These are phyloP conservation scores for Penicillium frequentans DNA, from an alignment of 2,329 filamentous ascomycete genomes.

Conservation along the genomic window DNA sequence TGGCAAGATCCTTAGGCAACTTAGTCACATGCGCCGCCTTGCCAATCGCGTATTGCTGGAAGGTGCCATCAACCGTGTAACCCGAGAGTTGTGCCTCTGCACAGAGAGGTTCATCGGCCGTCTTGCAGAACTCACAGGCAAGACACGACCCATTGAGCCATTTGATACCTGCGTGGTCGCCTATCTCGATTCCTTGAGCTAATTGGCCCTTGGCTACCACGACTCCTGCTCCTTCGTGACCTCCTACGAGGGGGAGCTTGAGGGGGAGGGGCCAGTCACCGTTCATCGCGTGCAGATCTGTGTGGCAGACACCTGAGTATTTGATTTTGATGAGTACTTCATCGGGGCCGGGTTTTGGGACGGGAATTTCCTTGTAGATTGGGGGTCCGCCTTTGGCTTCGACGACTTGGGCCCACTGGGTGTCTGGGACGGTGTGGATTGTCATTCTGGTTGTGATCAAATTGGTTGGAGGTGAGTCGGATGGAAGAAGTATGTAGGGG, in stretches of 20 bases:
- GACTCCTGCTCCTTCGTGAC: conserved; percentile 75
- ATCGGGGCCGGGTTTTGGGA: conserved; percentile 77
- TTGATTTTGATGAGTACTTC: conserved; percentile 91
- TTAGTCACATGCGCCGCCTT: conserved; percentile 83
- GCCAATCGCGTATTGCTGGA: conserved; percentile 88
- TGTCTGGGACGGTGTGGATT: conserved; percentile 61
- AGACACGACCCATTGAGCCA: conserved; percentile 91
- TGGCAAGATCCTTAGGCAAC: conserved; percentile 71
- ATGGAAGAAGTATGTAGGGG: not conserved
- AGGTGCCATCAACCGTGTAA: conserved; percentile 89
- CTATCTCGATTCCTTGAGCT: conserved; percentile 74
- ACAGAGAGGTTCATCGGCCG: conserved; percentile 81
- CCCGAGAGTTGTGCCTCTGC: conserved; percentile 73
- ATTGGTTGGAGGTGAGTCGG: not conserved
- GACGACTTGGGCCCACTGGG: conserved; percentile 90
- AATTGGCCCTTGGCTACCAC: conserved; percentile 78
- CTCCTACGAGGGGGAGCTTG: conserved; percentile 84
- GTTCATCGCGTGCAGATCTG: conserved; percentile 76
- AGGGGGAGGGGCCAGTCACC: conserved; percentile 85
- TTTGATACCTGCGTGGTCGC: conserved; percentile 84
- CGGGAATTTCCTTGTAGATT: conserved; percentile 64
- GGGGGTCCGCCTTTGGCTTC: conserved; percentile 74
- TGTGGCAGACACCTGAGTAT: conserved; percentile 89
- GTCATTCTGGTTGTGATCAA: conserved; percentile 11
- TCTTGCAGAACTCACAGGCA: conserved; percentile 78